These are phyloP conservation scores for Luvunga scandens DNA, from an alignment of 345 rosid species.

Conservation along the genomic window DNA sequence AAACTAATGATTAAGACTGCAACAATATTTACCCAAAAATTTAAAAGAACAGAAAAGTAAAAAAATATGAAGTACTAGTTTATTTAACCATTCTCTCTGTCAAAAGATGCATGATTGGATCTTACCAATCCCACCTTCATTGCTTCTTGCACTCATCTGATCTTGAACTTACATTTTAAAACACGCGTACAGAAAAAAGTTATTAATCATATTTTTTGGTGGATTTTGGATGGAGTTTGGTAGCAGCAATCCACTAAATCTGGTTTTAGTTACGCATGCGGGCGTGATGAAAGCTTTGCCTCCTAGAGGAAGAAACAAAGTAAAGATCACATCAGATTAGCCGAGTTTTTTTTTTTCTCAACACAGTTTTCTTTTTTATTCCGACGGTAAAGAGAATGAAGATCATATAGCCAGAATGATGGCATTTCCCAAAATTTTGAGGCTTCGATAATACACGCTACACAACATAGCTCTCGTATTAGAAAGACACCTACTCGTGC, in stretches of 20 bases:
- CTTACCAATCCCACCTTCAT: background rate
- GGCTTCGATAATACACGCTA: background rate
- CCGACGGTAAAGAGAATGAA: background rate
- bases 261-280: background rate
- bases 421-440: too few species aligned
- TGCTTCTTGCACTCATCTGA: background rate
- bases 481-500: background rate
- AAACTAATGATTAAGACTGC: background rate
- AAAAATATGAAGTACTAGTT: too few species aligned
- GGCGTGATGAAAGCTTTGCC: background rate
- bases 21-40: too few species aligned
- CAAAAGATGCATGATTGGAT: too few species aligned
- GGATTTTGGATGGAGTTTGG: background rate
- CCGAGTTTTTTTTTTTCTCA: background rate
- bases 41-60: too few species aligned
- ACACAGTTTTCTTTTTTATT: background rate
- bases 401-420: too few species aligned
- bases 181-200: background rate
- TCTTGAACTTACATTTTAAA: background rate
- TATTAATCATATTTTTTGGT: background rate
- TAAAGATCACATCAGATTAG: background rate
- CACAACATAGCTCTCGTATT: background rate
- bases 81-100: too few species aligned
- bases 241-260: background rate
- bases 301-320: background rate